A percentile compares a stretch with the other conserved stretches of the same genome.
Evolutionary conservation across 129 eudicot species (phyloP).

Genomic region (Apium graveolens): DNA sequence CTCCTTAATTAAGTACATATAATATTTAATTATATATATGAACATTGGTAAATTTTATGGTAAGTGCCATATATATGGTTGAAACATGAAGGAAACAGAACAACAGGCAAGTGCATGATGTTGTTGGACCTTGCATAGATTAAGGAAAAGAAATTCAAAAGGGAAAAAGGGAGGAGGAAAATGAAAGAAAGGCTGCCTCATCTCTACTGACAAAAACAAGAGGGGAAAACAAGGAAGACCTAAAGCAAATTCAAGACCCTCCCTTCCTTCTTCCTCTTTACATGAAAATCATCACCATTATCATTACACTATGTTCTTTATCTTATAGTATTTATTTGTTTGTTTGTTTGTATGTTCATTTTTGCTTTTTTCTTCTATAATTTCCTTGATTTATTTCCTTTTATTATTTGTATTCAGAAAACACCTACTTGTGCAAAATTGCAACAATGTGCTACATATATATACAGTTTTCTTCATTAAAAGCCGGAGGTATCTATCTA

Average conservation of each 20-base stretch:
- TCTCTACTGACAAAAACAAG: not conserved
- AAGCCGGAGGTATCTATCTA: not conserved
- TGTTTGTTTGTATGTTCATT: constrained; percentile 17
- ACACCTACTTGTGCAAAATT: constrained; percentile 19
- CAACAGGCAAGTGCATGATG: not conserved
- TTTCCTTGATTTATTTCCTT: not conserved
- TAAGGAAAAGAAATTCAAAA: not conserved
- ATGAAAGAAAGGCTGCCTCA: constrained; percentile 34
- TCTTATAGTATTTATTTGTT: not conserved
- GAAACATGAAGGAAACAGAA: constrained; percentile 26
- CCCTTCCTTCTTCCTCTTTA: not conserved
- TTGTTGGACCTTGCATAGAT: not conserved
- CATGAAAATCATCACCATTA: constrained; percentile 22
- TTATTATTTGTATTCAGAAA: constrained; percentile 12
- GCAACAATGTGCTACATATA: not conserved
- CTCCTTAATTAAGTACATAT: constrained; percentile 15
- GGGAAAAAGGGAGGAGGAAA: constrained; percentile 3
- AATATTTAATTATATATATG: not conserved
- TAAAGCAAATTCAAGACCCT: constrained; percentile 22
- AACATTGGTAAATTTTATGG: not conserved
- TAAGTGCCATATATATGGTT: not conserved
- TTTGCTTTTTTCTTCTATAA: constrained; percentile 12
- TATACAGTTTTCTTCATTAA: not conserved
- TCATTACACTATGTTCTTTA: not conserved
- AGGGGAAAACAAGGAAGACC: constrained; percentile 7